Evolutionary conservation across 2,329 filamentous ascomycete species (phyloP).

Genomic region (Dendryphion nanum): DNA sequence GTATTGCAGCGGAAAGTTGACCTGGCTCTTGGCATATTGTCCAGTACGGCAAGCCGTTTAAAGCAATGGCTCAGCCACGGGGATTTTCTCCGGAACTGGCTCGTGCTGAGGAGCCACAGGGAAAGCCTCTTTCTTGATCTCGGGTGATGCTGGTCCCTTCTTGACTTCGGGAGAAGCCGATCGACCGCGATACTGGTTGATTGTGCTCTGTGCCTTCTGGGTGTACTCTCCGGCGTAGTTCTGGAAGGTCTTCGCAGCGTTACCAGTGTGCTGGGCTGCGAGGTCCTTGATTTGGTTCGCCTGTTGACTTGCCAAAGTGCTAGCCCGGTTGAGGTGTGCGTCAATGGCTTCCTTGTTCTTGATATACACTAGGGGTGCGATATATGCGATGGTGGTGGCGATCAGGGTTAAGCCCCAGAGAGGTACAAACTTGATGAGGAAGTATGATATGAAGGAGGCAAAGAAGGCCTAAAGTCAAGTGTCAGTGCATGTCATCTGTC

Average conservation of each 20-base stretch:
- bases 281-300: constrained; percentile 60
- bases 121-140: constrained; percentile 34
- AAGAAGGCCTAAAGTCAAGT: constrained; percentile 57
- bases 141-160: constrained; percentile 36
- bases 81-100: constrained; percentile 12
- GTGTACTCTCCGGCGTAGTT: constrained; percentile 61
- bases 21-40: neutral
- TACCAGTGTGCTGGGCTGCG: constrained; percentile 59
- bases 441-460: constrained; percentile 60
- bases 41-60: too few species aligned
- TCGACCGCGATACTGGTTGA: constrained; percentile 39
- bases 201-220: constrained; percentile 56
- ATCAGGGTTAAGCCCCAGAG: constrained; percentile 63
- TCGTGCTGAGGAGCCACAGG: constrained; percentile 27
- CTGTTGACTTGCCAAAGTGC: constrained; percentile 56
- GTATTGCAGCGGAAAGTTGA: constrained; percentile 1
- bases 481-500: too few species aligned
- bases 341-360: constrained; percentile 66
- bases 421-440: constrained; percentile 65
- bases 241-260: constrained; percentile 57
- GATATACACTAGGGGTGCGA: constrained; percentile 62
- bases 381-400: constrained; percentile 55
- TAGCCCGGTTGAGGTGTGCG: constrained; percentile 55
- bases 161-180: constrained; percentile 38
- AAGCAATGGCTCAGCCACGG: constrained; percentile 25